Evolutionary conservation across 2,329 filamentous ascomycete species (phyloP).

Genomic region (Beauveria sp.): DNA sequence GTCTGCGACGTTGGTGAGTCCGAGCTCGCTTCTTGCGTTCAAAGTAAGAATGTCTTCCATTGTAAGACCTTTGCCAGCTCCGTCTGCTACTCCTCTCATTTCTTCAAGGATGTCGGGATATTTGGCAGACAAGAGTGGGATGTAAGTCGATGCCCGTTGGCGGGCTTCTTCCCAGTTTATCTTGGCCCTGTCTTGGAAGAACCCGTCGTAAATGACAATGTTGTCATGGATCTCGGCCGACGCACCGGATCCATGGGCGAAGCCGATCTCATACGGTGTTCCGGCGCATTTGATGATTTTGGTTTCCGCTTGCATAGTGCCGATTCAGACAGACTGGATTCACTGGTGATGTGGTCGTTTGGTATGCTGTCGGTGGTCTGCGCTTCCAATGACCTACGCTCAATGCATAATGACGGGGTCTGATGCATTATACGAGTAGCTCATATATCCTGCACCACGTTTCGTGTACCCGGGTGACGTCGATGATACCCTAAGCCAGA

Average conservation of each 20-base stretch:
- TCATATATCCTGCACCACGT: neutral
- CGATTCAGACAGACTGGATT: neutral
- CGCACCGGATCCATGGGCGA: neutral
- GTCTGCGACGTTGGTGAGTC: slow-evolving; percentile 3
- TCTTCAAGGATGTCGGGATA: slow-evolving; percentile 1
- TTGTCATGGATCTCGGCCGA: neutral
- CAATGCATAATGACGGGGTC: neutral
- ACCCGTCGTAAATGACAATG: neutral
- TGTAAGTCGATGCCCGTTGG: neutral
- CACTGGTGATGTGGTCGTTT: neutral
- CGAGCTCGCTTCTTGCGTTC: slow-evolving; percentile 1
- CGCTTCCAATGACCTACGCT: neutral
- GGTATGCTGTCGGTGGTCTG: neutral
- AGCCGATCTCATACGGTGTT: neutral
- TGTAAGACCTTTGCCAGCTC: neutral
- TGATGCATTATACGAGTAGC: neutral
- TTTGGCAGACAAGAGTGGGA: neutral
- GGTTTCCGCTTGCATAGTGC: neutral
- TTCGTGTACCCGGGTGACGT: neutral
- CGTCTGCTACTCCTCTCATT: neutral
- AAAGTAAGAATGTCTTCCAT: neutral
- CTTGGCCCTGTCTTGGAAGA: neutral
- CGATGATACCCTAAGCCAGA: neutral
- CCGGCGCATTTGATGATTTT: neutral
- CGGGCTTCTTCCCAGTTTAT: neutral